phyloP scores from a whole-genome alignment of 768 basidiomycete genomes.

The Collybia nuda region DNA sequence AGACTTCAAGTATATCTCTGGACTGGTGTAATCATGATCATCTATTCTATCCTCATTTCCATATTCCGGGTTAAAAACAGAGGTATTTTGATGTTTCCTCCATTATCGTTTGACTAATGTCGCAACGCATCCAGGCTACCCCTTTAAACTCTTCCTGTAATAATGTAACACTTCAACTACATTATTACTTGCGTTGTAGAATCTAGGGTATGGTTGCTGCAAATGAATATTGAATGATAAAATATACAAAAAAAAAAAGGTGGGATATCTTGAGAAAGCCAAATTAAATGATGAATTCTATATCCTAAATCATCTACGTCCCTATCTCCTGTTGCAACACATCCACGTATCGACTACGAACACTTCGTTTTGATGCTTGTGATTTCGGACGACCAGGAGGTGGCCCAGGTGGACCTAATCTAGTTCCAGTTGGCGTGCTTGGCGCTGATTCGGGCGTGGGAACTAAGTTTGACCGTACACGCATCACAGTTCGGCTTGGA shows the following conservation, averaged over 20 bases:
- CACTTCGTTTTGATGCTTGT: slow-evolving; percentile 69
- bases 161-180: not conserved
- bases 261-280: not conserved
- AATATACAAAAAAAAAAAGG: not conserved
- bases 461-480: slow-evolving; percentile 65
- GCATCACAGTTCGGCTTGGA: slow-evolving; percentile 49
- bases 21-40: slow-evolving; percentile 75
- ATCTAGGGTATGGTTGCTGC: no score
- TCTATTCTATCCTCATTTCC: slow-evolving; percentile 85
- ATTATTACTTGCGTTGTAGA: no score
- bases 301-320: slow-evolving; percentile 14
- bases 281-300: not conserved
- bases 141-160: slow-evolving; percentile 75
- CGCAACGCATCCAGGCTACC: slow-evolving; percentile 69
- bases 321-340: slow-evolving; percentile 68
- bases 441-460: slow-evolving; percentile 52
- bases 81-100: slow-evolving; percentile 43
- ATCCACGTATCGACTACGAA: slow-evolving; percentile 86
- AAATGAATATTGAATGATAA: no score
- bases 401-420: slow-evolving; percentile 47
- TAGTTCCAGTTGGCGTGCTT: slow-evolving; percentile 44
- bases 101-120: not conserved
- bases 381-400: slow-evolving; percentile 56
- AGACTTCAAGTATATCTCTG: slow-evolving; percentile 88
- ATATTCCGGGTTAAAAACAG: slow-evolving; percentile 91